Conservation (phyloP, 1,139 yeast genomes). For the Geotrichum citri-aurantii region DNA sequence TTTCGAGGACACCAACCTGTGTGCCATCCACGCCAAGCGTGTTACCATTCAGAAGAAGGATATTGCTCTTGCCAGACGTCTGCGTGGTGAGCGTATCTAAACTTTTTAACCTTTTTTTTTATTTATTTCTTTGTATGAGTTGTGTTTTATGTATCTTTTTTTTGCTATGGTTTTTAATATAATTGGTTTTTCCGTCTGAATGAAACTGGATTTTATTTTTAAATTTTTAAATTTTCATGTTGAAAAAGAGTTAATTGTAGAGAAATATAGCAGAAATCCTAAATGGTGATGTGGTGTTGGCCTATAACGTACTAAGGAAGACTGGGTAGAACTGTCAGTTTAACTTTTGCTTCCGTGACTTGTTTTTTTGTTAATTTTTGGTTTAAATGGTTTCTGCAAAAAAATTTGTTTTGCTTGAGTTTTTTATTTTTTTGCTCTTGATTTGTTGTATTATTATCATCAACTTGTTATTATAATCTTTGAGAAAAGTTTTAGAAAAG, state of each 20-base stretch:
- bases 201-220: not conserved
- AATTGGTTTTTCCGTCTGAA: not conserved
- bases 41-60: conserved; percentile 99
- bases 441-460: no score
- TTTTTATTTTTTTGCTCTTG: not conserved
- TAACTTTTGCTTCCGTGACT: no score
- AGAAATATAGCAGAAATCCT: not conserved
- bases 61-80: conserved; percentile 97
- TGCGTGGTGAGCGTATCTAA: conserved; percentile 67
- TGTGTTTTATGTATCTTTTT: not conserved
- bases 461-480: no score
- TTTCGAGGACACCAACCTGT: conserved; percentile 95
- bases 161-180: not conserved
- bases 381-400: no score
- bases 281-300: not conserved
- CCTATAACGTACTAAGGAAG: not conserved
- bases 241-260: no score
- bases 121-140: not conserved
- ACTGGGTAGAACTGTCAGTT: no score
- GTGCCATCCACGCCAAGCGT: conserved; percentile 99
- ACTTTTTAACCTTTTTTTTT: conserved; percentile 19
- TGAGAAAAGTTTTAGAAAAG: no score
- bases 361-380: no score
- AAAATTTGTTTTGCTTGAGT: not conserved
- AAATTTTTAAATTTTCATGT: not conserved